phyloP scores from a whole-genome alignment of 345 rosid species.

The Eucalyptus curtisii region DNA sequence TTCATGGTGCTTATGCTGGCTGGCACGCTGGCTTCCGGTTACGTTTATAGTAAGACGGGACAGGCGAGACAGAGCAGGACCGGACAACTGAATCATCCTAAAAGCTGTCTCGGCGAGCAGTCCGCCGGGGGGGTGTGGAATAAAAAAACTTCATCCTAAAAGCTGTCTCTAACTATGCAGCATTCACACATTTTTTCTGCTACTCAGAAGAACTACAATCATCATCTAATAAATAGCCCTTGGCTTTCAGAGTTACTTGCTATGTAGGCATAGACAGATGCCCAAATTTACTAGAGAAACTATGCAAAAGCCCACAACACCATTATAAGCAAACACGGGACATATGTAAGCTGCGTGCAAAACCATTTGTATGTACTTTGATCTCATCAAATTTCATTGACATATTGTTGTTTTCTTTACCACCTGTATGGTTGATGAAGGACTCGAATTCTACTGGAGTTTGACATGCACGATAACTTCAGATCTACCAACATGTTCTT shows the following conservation, averaged over 20 bases:
- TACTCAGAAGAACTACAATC: background rate
- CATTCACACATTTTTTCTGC: background rate
- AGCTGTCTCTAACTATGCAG: background rate
- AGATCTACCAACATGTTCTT: background rate
- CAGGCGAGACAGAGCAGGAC: background rate
- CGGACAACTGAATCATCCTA: background rate
- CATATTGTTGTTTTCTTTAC: background rate
- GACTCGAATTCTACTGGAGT: background rate
- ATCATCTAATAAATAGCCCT: background rate
- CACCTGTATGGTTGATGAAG: background rate
- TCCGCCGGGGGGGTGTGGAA: background rate
- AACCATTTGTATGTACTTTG: background rate
- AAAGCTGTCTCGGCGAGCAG: background rate
- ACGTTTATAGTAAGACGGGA: background rate
- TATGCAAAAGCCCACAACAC: background rate
- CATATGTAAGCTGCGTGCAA: background rate
- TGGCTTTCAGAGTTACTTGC: background rate
- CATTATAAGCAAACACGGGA: background rate
- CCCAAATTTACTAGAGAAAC: background rate
- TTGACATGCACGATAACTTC: background rate
- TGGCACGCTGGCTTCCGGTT: background rate
- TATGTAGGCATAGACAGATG: background rate
- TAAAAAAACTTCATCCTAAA: background rate
- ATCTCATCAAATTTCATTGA: background rate
- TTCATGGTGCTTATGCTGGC: background rate